phyloP scores from a whole-genome alignment of 352 stramenopile genomes.

The Globisporangium nunn region DNA sequence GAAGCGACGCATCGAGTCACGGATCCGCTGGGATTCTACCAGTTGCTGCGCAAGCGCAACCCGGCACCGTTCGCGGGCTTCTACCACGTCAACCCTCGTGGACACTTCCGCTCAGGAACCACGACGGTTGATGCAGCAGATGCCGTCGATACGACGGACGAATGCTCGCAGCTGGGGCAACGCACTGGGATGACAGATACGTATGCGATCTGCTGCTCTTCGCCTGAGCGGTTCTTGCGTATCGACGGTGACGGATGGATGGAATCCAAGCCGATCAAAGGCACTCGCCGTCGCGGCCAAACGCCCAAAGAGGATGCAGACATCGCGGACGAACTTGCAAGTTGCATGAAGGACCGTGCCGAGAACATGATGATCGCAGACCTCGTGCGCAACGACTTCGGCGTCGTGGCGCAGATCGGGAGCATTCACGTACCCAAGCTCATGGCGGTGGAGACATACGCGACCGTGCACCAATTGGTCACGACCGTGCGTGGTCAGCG shows the following conservation, averaged over 20 bases:
- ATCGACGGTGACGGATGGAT: slow-evolving; percentile 68
- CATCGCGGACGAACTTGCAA: slow-evolving; percentile 68
- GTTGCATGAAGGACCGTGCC: slow-evolving; percentile 90
- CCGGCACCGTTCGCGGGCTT: slow-evolving; percentile 93
- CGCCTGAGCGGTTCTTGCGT: slow-evolving; percentile 93
- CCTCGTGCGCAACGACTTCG: slow-evolving; percentile 94
- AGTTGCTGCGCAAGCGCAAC: slow-evolving; percentile 87
- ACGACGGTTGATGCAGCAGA: not conserved
- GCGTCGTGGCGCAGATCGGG: slow-evolving; percentile 87
- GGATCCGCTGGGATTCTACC: slow-evolving; percentile 82
- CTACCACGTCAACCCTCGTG: slow-evolving; percentile 64
- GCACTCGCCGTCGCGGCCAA: slow-evolving; percentile 72
- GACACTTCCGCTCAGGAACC: slow-evolving; percentile 14
- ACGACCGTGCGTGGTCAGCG: slow-evolving; percentile 89
- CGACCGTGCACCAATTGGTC: slow-evolving; percentile 97
- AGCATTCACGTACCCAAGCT: slow-evolving; percentile 91
- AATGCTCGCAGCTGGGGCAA: not conserved
- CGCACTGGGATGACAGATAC: slow-evolving; percentile 19
- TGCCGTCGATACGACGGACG: too few relatives aligned
- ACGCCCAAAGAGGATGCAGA: slow-evolving; percentile 36
- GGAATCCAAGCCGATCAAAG: slow-evolving; percentile 97
- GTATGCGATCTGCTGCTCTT: slow-evolving; percentile 93
- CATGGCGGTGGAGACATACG: slow-evolving; percentile 94
- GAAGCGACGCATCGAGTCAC: slow-evolving; percentile 32
- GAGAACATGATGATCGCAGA: slow-evolving; percentile 99